These are phyloP conservation scores for Vanderwaltozyma yarrowii DNA, from an alignment of 805 yeast genomes.

Conservation along the genomic window DNA sequence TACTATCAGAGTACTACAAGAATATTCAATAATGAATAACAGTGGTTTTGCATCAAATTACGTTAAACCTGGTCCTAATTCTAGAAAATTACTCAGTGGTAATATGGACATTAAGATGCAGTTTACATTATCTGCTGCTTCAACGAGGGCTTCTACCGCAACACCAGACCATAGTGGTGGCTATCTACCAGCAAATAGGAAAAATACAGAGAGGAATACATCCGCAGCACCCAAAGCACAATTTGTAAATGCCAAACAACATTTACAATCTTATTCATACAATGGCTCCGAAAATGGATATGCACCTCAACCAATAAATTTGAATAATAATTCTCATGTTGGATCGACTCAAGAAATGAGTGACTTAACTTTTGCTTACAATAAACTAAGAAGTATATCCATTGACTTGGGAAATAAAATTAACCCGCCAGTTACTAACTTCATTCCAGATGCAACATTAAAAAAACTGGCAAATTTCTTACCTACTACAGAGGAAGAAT, in stretches of 20 bases:
- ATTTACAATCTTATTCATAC: slow-evolving; percentile 7
- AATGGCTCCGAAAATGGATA: neutral
- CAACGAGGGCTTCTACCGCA: slow-evolving; percentile 12
- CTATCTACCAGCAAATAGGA: neutral
- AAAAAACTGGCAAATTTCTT: slow-evolving; percentile 18
- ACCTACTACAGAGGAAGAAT: slow-evolving; percentile 20
- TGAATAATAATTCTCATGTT: slow-evolving; percentile 5
- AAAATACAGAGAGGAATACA: neutral
- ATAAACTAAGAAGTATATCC: slow-evolving; percentile 17
- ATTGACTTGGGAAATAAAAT: slow-evolving; percentile 12
- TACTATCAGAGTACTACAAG: slow-evolving; percentile 54
- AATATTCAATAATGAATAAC: slow-evolving; percentile 59
- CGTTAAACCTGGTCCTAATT: slow-evolving; percentile 50
- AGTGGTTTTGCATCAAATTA: slow-evolving; percentile 79
- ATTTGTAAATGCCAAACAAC: slow-evolving; percentile 10
- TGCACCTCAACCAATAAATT: slow-evolving; percentile 7
- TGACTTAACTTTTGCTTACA: slow-evolving; percentile 17
- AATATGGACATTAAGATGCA: slow-evolving; percentile 40
- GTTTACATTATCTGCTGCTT: slow-evolving; percentile 30
- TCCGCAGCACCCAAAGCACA: neutral
- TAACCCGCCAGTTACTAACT: slow-evolving; percentile 18
- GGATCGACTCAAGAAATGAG: slow-evolving; percentile 18
- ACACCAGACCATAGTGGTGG: neutral
- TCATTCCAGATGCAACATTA: slow-evolving; percentile 18
- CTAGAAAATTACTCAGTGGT: slow-evolving; percentile 38